phyloP scores from a whole-genome alignment of 2,329 filamentous ascomycete genomes.

The Epicoccum nigrum region DNA sequence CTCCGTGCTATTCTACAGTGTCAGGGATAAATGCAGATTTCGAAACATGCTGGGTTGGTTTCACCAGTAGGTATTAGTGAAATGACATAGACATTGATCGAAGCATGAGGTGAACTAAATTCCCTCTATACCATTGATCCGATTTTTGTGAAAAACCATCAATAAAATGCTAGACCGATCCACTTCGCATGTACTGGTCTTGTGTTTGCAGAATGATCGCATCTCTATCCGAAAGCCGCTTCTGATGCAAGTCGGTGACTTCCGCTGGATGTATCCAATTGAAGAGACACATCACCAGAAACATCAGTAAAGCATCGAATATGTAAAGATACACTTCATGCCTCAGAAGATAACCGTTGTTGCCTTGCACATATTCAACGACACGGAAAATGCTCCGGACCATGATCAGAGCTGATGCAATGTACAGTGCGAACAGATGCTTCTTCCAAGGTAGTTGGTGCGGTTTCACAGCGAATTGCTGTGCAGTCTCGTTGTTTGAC shows the following conservation, averaged over 20 bases:
- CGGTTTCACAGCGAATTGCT: background rate
- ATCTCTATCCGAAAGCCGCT: background rate
- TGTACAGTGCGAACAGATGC: slow-evolving; percentile 42
- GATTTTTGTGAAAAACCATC: too few species aligned
- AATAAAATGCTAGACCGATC: background rate
- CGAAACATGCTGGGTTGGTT: too few species aligned
- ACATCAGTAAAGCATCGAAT: slow-evolving; percentile 55
- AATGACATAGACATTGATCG: too few species aligned
- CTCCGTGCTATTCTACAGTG: too few species aligned
- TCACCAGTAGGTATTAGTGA: too few species aligned
- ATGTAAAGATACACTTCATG: slow-evolving; percentile 54
- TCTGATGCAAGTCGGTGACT: slow-evolving; percentile 14
- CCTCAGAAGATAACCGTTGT: slow-evolving; percentile 51
- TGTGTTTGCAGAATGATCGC: background rate
- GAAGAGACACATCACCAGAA: slow-evolving; percentile 49
- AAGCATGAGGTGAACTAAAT: too few species aligned
- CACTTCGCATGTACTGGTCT: background rate
- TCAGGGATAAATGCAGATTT: too few species aligned
- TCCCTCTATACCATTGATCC: too few species aligned
- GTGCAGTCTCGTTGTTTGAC: background rate
- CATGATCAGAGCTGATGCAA: slow-evolving; percentile 54
- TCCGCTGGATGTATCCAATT: slow-evolving; percentile 44
- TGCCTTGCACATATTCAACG: slow-evolving; percentile 55
- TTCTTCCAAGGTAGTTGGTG: slow-evolving; percentile 32
- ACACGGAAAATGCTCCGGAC: slow-evolving; percentile 57